Conservation (phyloP, 2,329 filamentous ascomycete genomes). For the Pseudofabraea citricarpa region DNA sequence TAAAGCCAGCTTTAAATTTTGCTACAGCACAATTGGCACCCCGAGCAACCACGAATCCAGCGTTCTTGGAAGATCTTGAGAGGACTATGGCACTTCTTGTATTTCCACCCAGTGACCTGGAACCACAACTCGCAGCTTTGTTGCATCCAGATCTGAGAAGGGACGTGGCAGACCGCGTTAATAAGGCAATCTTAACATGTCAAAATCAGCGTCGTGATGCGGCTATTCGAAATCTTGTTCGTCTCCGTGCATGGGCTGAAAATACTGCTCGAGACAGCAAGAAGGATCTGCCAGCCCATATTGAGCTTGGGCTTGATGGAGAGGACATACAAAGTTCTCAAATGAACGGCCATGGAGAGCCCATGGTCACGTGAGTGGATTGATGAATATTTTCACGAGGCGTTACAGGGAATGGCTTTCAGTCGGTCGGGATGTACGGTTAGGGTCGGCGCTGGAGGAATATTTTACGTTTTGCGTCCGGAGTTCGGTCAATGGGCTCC, state of each 20-base stretch:
- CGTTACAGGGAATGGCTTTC: no score
- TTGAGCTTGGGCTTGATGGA: slow-evolving; percentile 26
- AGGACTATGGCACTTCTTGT: slow-evolving; percentile 89
- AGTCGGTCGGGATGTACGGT: no score
- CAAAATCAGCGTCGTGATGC: slow-evolving; percentile 73
- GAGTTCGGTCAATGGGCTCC: no score
- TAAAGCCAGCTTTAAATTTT: slow-evolving; percentile 73
- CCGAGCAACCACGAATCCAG: slow-evolving; percentile 72
- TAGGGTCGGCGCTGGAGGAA: no score
- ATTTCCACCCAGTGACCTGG: slow-evolving; percentile 75
- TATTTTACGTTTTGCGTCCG: no score
- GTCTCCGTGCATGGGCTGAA: slow-evolving; percentile 82
- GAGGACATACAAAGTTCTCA: slow-evolving; percentile 12
- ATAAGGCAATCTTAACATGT: slow-evolving; percentile 75
- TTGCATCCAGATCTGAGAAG: slow-evolving; percentile 75
- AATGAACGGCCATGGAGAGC: slow-evolving; percentile 18
- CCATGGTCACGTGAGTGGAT: slow-evolving; percentile 25
- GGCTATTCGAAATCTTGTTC: slow-evolving; percentile 75
- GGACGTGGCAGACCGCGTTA: slow-evolving; percentile 82
- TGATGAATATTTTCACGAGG: no score
- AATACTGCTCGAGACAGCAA: slow-evolving; percentile 26
- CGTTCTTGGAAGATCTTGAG: slow-evolving; percentile 84
- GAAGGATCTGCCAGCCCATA: slow-evolving; percentile 25
- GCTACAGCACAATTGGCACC: slow-evolving; percentile 84
- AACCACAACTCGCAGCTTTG: slow-evolving; percentile 69